Evolutionary conservation across 2,329 filamentous ascomycete species (phyloP), one percentile per base, ranked within the genome.

Genomic region (Apiospora malaysiana): DNA sequence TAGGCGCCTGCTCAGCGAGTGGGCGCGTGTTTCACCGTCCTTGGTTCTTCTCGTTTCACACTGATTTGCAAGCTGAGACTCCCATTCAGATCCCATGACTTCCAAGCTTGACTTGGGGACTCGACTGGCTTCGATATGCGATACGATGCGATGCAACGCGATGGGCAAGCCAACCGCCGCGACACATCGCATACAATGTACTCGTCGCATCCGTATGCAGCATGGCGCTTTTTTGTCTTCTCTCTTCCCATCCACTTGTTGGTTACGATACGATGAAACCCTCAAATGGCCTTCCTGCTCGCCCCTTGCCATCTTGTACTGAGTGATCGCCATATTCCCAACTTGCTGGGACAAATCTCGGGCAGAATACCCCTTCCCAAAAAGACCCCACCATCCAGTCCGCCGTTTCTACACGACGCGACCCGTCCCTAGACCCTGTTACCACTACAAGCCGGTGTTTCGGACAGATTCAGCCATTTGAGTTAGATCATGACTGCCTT

Each of bases 21-120:
- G 56, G 56, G 56, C 56, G 56, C 56, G 56, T 63, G 56, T 63
- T 63, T 63, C 56, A 63, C 56, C 21, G 56, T 63, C 56, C 16
- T 63, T 32, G 49, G 56, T n/a, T 40, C 56, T 23, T 63, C 56
- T 40, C 10, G 56, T 63, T 63, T 63, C 56, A 40, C 56, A 40
- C 56, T 32, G 32, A 63, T 63, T 63, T 40, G 18, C 42, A 32
- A 32, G 56, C 32, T 63, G 56, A 63, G 56, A 63, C 56, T 63
- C 56, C 56, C 32, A 32, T 40, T 9, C 12, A 12, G 56, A 63
- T 37, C 51, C 51, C 27, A 42, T 42, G 40, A 9, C 10, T 42
- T 37, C n/a, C n/a, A n/a, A 27, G 6, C 23, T 27, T 23, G 14
- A 32, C 32, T 32, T 32, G 32, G 32, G 32, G 32, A 32, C 32